Evolutionary conservation across 2,329 filamentous ascomycete genomes (phyloP).

Genomic region (Zymoseptoria pseudotritici): DNA sequence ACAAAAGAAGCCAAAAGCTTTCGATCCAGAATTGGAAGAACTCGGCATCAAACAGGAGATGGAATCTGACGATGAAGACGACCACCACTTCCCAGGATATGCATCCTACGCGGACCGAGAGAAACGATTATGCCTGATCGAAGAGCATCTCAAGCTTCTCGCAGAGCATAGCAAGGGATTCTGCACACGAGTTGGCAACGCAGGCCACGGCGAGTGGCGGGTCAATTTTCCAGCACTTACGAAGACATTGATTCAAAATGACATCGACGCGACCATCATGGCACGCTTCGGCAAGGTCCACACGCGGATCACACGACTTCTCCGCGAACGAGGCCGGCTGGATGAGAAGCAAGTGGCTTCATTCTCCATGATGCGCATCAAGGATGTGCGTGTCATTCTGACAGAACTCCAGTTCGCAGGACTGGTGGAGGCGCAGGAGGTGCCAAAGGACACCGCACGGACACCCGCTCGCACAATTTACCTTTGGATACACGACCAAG

Average conservation of each 20-base stretch:
- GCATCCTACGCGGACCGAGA: constrained; percentile 31
- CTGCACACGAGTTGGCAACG: constrained; percentile 58
- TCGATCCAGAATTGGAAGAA: constrained; percentile 19
- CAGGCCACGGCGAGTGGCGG: constrained; percentile 65
- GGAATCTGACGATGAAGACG: constrained; percentile 21
- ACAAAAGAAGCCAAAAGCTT: constrained; percentile 13
- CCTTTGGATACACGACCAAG: constrained; percentile 82
- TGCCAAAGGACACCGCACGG: constrained; percentile 78
- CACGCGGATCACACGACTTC: constrained; percentile 74
- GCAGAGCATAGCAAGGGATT: constrained; percentile 63
- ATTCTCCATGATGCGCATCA: constrained; percentile 74
- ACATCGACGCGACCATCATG: constrained; percentile 75
- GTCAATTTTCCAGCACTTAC: constrained; percentile 74
- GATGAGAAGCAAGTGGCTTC: constrained; percentile 84
- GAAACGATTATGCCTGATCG: constrained; percentile 50
- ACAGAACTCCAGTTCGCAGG: constrained; percentile 79
- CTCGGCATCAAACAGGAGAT: constrained; percentile 25
- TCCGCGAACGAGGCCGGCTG: constrained; percentile 82
- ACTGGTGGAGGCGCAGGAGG: constrained; percentile 85
- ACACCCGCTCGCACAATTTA: constrained; percentile 79
- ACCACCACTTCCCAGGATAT: constrained; percentile 17
- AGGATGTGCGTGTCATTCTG: constrained; percentile 77
- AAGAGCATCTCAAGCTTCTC: constrained; percentile 66
- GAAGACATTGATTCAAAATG: constrained; percentile 61
- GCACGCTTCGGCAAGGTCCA: constrained; percentile 69